Evolutionary conservation across 2,329 filamentous ascomycete genomes (phyloP).

Genomic region (Sarocladium oryzae): DNA sequence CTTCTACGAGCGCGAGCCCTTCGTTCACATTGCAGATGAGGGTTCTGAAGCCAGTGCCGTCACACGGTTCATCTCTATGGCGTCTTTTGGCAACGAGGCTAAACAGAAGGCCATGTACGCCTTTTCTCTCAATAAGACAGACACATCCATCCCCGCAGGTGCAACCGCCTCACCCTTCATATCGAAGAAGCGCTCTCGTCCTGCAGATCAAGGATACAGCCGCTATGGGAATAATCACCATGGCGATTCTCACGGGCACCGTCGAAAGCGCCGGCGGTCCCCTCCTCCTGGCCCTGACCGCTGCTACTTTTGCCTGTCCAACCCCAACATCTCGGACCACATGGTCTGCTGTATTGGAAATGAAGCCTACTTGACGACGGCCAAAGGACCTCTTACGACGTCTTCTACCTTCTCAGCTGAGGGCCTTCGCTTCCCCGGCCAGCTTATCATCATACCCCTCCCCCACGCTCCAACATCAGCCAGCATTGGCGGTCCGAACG

Average conservation of each 20-base stretch:
- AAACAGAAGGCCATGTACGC: constrained; percentile 82
- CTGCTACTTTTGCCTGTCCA: constrained; percentile 95
- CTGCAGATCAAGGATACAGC: constrained; percentile 39
- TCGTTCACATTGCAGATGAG: constrained; percentile 58
- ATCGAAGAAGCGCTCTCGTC: constrained; percentile 50
- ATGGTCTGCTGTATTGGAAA: constrained; percentile 86
- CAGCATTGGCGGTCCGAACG: constrained; percentile 47
- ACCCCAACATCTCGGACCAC: constrained; percentile 75
- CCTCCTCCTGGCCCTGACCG: constrained; percentile 65
- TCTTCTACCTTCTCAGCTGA: constrained; percentile 57
- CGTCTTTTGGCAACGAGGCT: constrained; percentile 63
- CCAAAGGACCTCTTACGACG: constrained; percentile 81
- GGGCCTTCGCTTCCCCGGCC: constrained; percentile 68
- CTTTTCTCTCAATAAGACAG: constrained; percentile 62
- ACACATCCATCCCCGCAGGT: constrained; percentile 59
- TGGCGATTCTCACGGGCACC: constrained; percentile 35
- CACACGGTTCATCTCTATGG: constrained; percentile 88
- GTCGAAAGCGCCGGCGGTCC: constrained; percentile 37
- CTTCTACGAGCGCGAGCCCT: constrained; percentile 90
- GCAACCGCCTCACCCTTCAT: constrained; percentile 71
- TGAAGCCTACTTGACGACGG: constrained; percentile 81
- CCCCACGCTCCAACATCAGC: constrained; percentile 72
- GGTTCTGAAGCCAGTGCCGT: constrained; percentile 48
- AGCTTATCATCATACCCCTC: constrained; percentile 87
- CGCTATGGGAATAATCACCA: constrained; percentile 46